Evolutionary conservation across 2,329 filamentous ascomycete species (phyloP).

Genomic region (Neoarthrinium moseri): DNA sequence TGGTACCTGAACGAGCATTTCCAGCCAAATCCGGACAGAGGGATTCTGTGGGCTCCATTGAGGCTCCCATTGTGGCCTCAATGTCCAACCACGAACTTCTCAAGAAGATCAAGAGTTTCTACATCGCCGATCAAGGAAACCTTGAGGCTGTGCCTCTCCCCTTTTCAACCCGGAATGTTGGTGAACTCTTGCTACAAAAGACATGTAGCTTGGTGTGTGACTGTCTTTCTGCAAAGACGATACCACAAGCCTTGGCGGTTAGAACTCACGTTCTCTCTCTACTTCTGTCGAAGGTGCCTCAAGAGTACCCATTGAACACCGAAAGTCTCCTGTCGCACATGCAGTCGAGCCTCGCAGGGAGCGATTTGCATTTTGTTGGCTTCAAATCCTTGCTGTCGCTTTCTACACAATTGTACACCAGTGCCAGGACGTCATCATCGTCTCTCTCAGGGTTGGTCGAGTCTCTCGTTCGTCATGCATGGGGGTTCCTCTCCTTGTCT

Average conservation of each 20-base stretch:
- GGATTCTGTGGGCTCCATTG: constrained; percentile 22
- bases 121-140: constrained; percentile 68
- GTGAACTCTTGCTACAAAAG: constrained; percentile 64
- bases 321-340: constrained; percentile 49
- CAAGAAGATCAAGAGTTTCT: constrained; percentile 63
- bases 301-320: constrained; percentile 43
- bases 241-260: constrained; percentile 49
- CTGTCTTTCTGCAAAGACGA: constrained; percentile 38
- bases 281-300: constrained; percentile 52
- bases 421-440: constrained; percentile 48
- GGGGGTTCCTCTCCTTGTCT: constrained; percentile 77
- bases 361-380: constrained; percentile 46
- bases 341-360: constrained; percentile 41
- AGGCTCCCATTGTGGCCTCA: constrained; percentile 25
- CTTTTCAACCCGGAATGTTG: constrained; percentile 53
- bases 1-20: constrained; percentile 66
- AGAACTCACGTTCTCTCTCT: constrained; percentile 60
- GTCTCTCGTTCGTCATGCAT: constrained; percentile 69
- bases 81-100: constrained; percentile 52
- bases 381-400: constrained; percentile 61
- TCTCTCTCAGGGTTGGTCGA: constrained; percentile 63
- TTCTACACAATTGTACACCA: constrained; percentile 53
- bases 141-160: constrained; percentile 62
- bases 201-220: constrained; percentile 51
- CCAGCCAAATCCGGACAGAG: constrained; percentile 25